Evolutionary conservation across 2,329 filamentous ascomycete species (phyloP).

Genomic region (Stenocarpella maydis): DNA sequence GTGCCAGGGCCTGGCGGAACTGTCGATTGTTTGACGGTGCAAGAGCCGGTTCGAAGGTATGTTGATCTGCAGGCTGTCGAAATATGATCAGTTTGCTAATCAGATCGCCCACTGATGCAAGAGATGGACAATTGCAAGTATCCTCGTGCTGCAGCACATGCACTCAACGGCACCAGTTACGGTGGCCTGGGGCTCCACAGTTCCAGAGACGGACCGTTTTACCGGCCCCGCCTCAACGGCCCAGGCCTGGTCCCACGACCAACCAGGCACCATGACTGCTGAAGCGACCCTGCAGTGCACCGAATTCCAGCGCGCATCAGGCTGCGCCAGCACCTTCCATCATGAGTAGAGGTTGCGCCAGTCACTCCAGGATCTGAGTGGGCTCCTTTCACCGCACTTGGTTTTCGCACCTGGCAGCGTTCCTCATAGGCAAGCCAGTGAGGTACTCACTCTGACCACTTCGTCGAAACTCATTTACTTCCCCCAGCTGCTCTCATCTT

Average conservation of each 20-base stretch:
- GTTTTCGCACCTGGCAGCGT: background rate
- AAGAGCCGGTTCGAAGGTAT: background rate
- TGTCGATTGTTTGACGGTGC: background rate
- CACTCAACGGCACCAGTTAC: background rate
- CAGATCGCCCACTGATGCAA: background rate
- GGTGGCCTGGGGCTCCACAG: background rate
- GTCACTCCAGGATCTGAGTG: background rate
- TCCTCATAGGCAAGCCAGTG: background rate
- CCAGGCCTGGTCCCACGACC: background rate
- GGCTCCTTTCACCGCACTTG: background rate
- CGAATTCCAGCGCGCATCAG: background rate
- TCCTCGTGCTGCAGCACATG: background rate
- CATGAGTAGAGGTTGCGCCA: background rate
- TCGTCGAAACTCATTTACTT: too few species aligned
- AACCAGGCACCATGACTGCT: background rate
- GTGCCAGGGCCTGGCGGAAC: background rate
- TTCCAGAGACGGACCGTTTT: slow-evolving; percentile 3
- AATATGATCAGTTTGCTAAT: background rate
- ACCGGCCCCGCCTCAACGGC: background rate
- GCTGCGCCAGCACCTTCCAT: background rate
- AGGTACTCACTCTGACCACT: background rate
- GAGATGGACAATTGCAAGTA: background rate
- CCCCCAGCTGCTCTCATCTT: background rate
- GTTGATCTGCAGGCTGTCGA: background rate
- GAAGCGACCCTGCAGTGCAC: background rate